Base-by-base conservation (phyloP, 2,329 filamentous ascomycete genomes). In the Ophiostoma australiae region DNA sequence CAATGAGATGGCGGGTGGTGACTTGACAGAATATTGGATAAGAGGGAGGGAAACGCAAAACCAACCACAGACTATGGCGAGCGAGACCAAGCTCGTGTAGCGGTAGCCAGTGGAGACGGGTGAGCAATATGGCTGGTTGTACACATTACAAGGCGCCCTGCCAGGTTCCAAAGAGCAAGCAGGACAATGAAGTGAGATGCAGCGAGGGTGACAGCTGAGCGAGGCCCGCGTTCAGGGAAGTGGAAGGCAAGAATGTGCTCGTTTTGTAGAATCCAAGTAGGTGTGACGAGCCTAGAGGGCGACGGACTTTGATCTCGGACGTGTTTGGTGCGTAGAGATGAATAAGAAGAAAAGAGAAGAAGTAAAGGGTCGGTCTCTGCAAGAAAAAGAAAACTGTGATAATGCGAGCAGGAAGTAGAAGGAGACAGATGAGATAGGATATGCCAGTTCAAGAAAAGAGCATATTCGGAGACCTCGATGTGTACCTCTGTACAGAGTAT, bases 131-230 rank as follows among this genome's bases (percentile, higher is more conserved):
- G 58, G 44, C 55, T 69, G 72, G 69, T 71, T 11, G 69, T 41
- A 74, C 73, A 72, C 69, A 72, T 48, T 67, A 63, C 71, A 68
- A 69, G 70, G 69, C 69, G 70, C 71, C 67, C 58, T 69, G 68
- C 65, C 66, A 67, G 65, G 70, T 33, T 67, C 69, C 65, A 48
- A 69, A 35, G 48, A 70, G 67, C 69, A 69, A 71, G 69, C 69
- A 73, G 69, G 58, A 61, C 41, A 44, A 70, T 23, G 70, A 71
- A 70, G 68, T 70, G 70, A 73, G 70, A 70, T 69, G 67, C 67
- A 20, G 72, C 67, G 70, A 68, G 69, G 20, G 52, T 72, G 71
- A 70, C 71, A 72, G 71, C 69, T 72, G 69, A 68, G 27, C 27
- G 44, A 61, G 37, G 35, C 31, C 52, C 67, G 5, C 10, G 67